A percentile compares a stretch with the other conserved stretches of the same genome.
Conservation (phyloP, 345 rosid genomes). For the Trapa incisa region DNA sequence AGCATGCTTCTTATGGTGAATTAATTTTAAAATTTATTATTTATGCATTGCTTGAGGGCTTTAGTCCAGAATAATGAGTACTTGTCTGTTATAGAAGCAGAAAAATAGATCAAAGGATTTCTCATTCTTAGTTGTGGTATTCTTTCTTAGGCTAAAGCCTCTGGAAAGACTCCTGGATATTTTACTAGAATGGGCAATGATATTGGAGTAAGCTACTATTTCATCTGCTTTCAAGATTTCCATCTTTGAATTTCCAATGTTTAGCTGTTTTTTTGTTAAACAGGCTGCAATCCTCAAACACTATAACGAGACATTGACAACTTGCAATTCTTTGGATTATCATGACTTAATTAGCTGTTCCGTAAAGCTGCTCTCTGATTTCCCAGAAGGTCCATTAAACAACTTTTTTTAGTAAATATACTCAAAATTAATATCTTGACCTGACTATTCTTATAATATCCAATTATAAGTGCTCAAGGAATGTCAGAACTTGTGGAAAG, state of each 20-base stretch:
- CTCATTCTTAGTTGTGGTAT: background rate
- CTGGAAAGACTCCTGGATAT: slow-evolving; percentile 60
- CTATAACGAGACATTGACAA: slow-evolving; percentile 52
- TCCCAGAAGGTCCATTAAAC: slow-evolving; percentile 52
- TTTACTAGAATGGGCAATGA: slow-evolving; percentile 51
- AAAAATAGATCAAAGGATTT: background rate
- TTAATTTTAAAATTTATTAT: background rate
- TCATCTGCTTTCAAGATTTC: slow-evolving; percentile 10
- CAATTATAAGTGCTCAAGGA: slow-evolving; percentile 52
- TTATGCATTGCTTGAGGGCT: background rate
- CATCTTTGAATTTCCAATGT: background rate
- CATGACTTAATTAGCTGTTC: slow-evolving; percentile 84
- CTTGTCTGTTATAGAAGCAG: background rate
- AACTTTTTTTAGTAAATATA: background rate
- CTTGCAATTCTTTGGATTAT: slow-evolving; percentile 89
- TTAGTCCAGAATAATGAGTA: background rate
- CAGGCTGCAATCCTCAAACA: slow-evolving; percentile 71
- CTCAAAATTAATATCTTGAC: slow-evolving; percentile 9
- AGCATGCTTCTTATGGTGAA: background rate
- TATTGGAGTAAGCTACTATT: slow-evolving; percentile 52
- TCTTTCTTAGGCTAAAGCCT: slow-evolving; percentile 72
- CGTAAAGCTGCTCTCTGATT: slow-evolving; percentile 55
- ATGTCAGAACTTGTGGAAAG: slow-evolving; percentile 69
- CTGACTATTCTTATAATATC: slow-evolving; percentile 12
- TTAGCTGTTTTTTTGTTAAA: slow-evolving; percentile 2